Evolutionary conservation across 2,329 filamentous ascomycete genomes (phyloP).

Genomic region (Botrytis fragariae): DNA sequence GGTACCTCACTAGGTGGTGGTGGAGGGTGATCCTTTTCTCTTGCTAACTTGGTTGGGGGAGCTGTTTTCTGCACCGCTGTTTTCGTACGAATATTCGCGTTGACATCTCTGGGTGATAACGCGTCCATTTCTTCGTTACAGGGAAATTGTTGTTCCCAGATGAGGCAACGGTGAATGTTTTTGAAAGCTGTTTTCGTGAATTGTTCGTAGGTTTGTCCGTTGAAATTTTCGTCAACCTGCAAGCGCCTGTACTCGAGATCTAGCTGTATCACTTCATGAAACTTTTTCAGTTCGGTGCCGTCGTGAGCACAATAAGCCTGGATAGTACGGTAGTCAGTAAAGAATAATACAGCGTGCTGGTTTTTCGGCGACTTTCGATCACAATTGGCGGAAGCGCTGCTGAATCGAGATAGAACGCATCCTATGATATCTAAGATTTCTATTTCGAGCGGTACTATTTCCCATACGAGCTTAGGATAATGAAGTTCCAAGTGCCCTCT

Average conservation of each 20-base stretch:
- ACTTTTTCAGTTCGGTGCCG: constrained; percentile 21
- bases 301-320: constrained; percentile 36
- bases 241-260: constrained; percentile 21
- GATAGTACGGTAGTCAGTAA: constrained; percentile 35
- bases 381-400: constrained; percentile 27
- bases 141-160: constrained; percentile 33
- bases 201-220: constrained; percentile 27
- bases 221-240: constrained; percentile 10
- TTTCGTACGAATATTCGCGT: constrained; percentile 54
- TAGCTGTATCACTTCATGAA: constrained; percentile 21
- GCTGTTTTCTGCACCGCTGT: constrained; percentile 47
- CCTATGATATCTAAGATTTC: constrained; percentile 25
- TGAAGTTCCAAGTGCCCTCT: constrained; percentile 17
- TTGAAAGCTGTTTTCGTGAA: constrained; percentile 25
- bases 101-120: constrained; percentile 62
- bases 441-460: constrained; percentile 2
- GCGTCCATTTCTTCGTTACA: constrained; percentile 59
- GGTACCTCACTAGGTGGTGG: constrained; percentile 59
- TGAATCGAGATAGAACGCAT: constrained; percentile 28
- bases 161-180: constrained; percentile 23
- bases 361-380: constrained; percentile 19
- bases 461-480: constrained; percentile 15
- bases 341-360: constrained; percentile 31
- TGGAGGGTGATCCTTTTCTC: constrained; percentile 64
- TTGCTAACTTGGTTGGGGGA: constrained; percentile 45